Conservation (phyloP, 2,329 filamentous ascomycete species). For the Sclerotinia spermophila region DNA sequence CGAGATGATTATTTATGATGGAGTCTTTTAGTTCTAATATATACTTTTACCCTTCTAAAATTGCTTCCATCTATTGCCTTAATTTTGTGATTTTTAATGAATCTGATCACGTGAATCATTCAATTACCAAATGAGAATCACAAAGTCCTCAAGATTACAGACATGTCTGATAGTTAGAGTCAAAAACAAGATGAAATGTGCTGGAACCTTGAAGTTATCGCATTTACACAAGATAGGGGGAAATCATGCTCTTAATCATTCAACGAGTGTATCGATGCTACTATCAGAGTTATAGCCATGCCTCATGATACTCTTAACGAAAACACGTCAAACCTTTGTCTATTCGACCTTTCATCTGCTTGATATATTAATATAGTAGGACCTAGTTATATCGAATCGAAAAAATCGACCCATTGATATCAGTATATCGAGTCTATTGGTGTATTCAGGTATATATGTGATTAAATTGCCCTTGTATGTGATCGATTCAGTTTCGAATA, state of each 20-base stretch:
- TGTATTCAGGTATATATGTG: too few relatives aligned
- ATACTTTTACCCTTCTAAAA: neutral
- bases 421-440: too few relatives aligned
- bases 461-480: too few relatives aligned
- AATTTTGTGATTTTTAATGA: neutral
- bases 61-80: neutral
- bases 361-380: neutral
- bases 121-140: neutral
- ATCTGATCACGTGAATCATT: neutral
- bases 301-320: neutral
- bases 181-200: too few relatives aligned
- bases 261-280: neutral
- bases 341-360: neutral
- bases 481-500: too few relatives aligned
- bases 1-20: neutral
- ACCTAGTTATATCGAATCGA: too few relatives aligned
- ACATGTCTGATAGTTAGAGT: too few relatives aligned
- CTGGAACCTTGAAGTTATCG: too few relatives aligned
- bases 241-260: neutral
- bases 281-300: neutral
- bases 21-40: neutral
- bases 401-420: too few relatives aligned
- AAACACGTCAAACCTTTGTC: neutral
- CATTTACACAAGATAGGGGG: too few relatives aligned
- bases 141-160: neutral